Conservation (phyloP, 768 basidiomycete genomes). For the Mycena chlorophos region DNA sequence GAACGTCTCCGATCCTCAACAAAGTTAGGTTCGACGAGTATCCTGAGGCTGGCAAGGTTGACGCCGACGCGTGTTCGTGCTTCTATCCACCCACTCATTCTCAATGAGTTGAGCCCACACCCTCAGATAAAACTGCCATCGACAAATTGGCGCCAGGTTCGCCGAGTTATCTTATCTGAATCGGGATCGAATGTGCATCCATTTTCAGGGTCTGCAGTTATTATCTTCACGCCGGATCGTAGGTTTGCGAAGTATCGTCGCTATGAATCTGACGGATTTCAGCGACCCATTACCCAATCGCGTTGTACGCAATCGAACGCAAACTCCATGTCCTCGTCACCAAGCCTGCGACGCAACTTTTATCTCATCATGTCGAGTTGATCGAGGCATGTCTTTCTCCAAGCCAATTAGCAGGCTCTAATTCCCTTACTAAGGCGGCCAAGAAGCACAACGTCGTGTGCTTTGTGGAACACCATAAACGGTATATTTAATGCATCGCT, state of each 20-base stretch:
- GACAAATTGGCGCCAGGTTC: slow-evolving; percentile 76
- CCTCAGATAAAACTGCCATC: slow-evolving; percentile 79
- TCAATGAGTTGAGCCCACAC: background rate
- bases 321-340: slow-evolving; percentile 89
- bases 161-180: background rate
- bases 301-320: slow-evolving; percentile 81
- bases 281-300: slow-evolving; percentile 86
- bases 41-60: slow-evolving; percentile 65
- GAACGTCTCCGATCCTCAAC: slow-evolving; percentile 3
- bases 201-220: slow-evolving; percentile 82
- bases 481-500: slow-evolving; percentile 40
- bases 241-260: slow-evolving; percentile 27
- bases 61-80: slow-evolving; percentile 80
- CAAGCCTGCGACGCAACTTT: slow-evolving; percentile 87
- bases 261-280: slow-evolving; percentile 1
- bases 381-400: no score
- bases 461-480: slow-evolving; percentile 94
- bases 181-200: background rate
- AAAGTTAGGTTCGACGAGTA: slow-evolving; percentile 69
- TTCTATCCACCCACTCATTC: background rate
- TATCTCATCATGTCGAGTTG: slow-evolving; percentile 79
- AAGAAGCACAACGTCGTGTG: slow-evolving; percentile 79
- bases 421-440: no score
- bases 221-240: slow-evolving; percentile 93
- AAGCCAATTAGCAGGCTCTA: no score